Percentiles rank a stretch among this genome's conserved stretches.
phyloP scores from a whole-genome alignment of 352 stramenopile genomes.

The Globisporangium abappressorium region DNA sequence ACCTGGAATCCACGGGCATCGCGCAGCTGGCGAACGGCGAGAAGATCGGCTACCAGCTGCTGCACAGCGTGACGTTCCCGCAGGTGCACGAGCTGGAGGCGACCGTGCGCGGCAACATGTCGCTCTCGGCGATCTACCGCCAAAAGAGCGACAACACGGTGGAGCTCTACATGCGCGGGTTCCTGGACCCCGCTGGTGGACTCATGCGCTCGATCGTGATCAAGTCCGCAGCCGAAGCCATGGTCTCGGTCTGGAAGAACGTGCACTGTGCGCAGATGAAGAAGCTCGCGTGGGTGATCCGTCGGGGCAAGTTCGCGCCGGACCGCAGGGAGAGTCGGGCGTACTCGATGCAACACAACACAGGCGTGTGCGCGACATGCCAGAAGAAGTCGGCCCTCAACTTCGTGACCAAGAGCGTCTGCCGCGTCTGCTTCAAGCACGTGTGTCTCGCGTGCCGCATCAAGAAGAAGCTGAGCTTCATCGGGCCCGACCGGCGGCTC shows the following conservation, averaged over 20 bases:
- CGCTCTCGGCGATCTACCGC: constrained; percentile 51
- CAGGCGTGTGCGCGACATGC: constrained; percentile 25
- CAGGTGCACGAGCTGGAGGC: constrained; percentile 36
- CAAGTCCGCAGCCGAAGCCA: constrained; percentile 38
- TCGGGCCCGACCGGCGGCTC: constrained; percentile 27
- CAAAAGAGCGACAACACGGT: constrained; percentile 39
- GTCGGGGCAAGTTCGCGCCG: constrained; percentile 22
- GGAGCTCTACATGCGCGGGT: constrained; percentile 48
- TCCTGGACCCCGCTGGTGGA: constrained; percentile 37
- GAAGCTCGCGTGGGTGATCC: constrained; percentile 46
- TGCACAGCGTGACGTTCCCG: constrained; percentile 55
- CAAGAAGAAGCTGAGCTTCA: constrained; percentile 37
- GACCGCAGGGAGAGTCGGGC: not conserved
- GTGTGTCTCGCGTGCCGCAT: constrained; percentile 37
- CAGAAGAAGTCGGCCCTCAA: constrained; percentile 23
- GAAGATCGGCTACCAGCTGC: constrained; percentile 16
- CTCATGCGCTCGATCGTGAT: constrained; percentile 45
- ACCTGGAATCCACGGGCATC: constrained; percentile 57
- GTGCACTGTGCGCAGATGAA: constrained; percentile 49
- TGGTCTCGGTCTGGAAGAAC: constrained; percentile 44
- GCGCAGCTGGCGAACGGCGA: constrained; percentile 13
- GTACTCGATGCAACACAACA: not conserved
- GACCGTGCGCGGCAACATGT: constrained; percentile 45
- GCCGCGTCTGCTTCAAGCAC: constrained; percentile 34
- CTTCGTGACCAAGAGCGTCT: constrained; percentile 23